These are phyloP conservation scores for Cytospora chrysosperma DNA, from an alignment of 2,329 filamentous ascomycete genomes.

Conservation along the genomic window DNA sequence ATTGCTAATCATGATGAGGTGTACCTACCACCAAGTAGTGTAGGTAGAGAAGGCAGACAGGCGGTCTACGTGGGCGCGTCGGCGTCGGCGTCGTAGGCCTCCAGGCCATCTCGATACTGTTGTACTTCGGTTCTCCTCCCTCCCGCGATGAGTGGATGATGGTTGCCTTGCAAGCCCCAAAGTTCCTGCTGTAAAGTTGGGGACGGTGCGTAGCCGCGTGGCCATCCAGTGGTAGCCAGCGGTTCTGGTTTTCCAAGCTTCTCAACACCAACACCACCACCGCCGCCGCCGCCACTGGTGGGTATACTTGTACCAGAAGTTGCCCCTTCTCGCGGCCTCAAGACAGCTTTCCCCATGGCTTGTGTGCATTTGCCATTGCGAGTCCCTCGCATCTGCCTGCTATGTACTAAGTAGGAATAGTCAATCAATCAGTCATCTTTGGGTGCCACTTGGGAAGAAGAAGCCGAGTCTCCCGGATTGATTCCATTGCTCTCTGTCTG, in stretches of 20 bases:
- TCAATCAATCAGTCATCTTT: no score
- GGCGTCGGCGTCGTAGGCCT: background rate
- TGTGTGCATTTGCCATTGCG: conserved; percentile 4
- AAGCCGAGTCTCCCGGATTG: background rate
- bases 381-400: conserved; percentile 14
- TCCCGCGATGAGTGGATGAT: background rate
- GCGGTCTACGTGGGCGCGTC: background rate
- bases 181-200: background rate
- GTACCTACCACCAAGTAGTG: no score
- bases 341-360: background rate
- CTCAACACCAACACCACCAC: background rate
- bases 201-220: background rate
- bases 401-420: background rate
- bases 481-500: no score
- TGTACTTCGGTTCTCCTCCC: no score
- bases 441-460: background rate
- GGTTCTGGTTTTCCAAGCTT: background rate
- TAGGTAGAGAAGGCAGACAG: background rate
- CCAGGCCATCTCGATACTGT: background rate
- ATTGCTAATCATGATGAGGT: background rate
- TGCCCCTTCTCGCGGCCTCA: background rate
- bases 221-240: background rate
- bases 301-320: no score
- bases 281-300: no score
- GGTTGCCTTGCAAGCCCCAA: background rate